Percentiles rank a stretch among this genome's conserved stretches.
Evolutionary conservation across 2,329 filamentous ascomycete species (phyloP).

Genomic region (Torrubiellomyces zombiae): DNA sequence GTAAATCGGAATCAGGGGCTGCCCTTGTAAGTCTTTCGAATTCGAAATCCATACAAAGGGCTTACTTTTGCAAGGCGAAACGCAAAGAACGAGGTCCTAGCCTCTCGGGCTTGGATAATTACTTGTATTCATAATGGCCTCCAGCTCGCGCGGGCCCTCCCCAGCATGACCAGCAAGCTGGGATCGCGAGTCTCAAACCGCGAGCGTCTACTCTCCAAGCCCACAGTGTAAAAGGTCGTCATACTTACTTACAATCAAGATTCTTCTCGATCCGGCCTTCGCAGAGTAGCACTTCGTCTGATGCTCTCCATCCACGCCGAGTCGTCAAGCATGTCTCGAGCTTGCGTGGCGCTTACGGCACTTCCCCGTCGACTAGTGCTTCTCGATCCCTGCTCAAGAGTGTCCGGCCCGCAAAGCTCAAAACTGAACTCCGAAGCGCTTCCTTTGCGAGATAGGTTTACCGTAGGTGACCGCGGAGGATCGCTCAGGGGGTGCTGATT

Average conservation of each 20-base stretch:
- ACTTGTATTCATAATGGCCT: too few species aligned
- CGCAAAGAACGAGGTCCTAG: too few species aligned
- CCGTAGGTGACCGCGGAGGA: slow-evolving; percentile 29
- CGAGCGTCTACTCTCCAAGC: too few species aligned
- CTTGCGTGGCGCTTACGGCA: slow-evolving; percentile 56
- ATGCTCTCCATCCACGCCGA: slow-evolving; percentile 92
- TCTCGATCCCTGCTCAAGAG: slow-evolving; percentile 11
- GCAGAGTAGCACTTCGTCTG: slow-evolving; percentile 64
- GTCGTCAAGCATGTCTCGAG: slow-evolving; percentile 72
- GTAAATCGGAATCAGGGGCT: too few species aligned
- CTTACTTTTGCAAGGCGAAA: too few species aligned
- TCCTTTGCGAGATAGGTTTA: slow-evolving; percentile 21
- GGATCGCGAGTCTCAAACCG: too few species aligned
- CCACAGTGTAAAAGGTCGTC: too few species aligned
- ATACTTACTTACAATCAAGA: slow-evolving; percentile 8
- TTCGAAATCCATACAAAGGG: too few species aligned
- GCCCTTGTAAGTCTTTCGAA: too few species aligned
- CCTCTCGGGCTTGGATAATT: too few species aligned
- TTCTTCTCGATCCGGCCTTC: slow-evolving; percentile 22
- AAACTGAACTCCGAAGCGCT: slow-evolving; percentile 42
- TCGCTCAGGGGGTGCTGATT: slow-evolving; percentile 35
- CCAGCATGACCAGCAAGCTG: too few species aligned
- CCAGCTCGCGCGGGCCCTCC: too few species aligned
- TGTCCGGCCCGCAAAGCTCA: slow-evolving; percentile 31
- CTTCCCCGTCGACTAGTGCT: slow-evolving; percentile 46